Conservation (phyloP, 139 green algal genomes). For the Limnomonas spitsbergensis region DNA sequence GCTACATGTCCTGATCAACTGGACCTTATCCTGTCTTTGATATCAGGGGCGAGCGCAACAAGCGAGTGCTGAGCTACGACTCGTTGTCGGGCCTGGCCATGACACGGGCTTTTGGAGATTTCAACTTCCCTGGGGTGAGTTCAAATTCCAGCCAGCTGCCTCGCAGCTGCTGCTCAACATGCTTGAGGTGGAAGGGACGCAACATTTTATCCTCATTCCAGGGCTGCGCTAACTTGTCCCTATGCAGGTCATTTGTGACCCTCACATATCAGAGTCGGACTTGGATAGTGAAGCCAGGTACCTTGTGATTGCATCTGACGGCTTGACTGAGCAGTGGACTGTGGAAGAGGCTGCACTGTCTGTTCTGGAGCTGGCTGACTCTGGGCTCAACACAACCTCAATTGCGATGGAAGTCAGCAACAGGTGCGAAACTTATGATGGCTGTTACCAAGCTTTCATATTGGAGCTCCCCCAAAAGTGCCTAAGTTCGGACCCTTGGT, state of each 20-base stretch:
- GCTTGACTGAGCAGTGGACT: constrained; percentile 20
- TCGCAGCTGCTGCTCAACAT: too few species aligned
- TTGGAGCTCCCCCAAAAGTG: too few species aligned
- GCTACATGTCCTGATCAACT: too few species aligned
- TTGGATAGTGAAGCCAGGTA: not conserved
- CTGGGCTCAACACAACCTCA: not conserved
- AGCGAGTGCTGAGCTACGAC: constrained; percentile 10
- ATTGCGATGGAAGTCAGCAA: not conserved
- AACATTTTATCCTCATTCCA: too few species aligned
- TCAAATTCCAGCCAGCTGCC: too few species aligned
- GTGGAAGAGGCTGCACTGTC: constrained; percentile 2
- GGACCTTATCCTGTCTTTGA: not conserved
- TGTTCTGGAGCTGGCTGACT: not conserved
- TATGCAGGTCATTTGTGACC: constrained; percentile 20
- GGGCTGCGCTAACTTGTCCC: too few species aligned
- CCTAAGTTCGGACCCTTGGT: too few species aligned
- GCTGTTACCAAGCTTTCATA: not conserved
- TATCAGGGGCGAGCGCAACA: constrained; percentile 8
- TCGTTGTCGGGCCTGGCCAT: constrained; percentile 12
- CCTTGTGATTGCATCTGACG: constrained; percentile 14
- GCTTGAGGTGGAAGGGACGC: too few species aligned
- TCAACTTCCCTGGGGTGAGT: constrained; percentile 15
- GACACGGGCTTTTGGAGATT: constrained; percentile 21
- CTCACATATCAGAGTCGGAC: not conserved
- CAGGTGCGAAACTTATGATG: not conserved